Percentiles rank a stretch among this genome's conserved stretches.
Evolutionary conservation across 495 filamentous ascomycete species (phyloP).

Genomic region (Melanomma pulvis-pyrius): DNA sequence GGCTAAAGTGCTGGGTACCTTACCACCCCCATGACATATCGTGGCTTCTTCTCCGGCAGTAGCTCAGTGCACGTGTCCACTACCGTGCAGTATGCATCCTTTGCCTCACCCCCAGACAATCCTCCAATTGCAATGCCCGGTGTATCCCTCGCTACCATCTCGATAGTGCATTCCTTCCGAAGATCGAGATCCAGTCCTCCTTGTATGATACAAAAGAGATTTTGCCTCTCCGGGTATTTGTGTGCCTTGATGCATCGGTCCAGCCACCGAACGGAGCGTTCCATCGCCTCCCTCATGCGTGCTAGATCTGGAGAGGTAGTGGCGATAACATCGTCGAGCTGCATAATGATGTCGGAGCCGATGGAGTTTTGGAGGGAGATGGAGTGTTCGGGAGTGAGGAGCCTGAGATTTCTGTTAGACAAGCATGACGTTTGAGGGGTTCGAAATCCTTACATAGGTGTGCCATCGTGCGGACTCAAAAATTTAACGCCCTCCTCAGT

Average conservation of each 20-base stretch:
- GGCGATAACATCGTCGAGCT: conserved; percentile 94
- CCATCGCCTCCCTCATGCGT: conserved; percentile 92
- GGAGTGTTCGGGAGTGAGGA: conserved; percentile 95
- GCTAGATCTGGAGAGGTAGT: conserved; percentile 86
- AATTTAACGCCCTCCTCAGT: conserved; percentile 97
- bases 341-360: conserved; percentile 99
- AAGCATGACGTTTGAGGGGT: not conserved
- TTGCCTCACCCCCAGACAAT: conserved; percentile 80
- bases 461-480: conserved; percentile 89
- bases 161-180: conserved; percentile 76
- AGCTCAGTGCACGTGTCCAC: conserved; percentile 83
- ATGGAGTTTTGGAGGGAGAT: conserved; percentile 96
- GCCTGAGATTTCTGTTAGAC: conserved; percentile 48
- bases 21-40: conserved; percentile 98
- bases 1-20: conserved; percentile 18
- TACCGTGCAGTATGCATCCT: conserved; percentile 62
- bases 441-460: conserved; percentile 68
- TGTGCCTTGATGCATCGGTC: conserved; percentile 95
- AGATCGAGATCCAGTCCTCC: conserved; percentile 91
- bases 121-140: conserved; percentile 97
- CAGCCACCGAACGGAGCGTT: conserved; percentile 96
- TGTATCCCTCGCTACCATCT: conserved; percentile 90
- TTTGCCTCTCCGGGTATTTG: conserved; percentile 78
- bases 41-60: conserved; percentile 85
- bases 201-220: conserved; percentile 99